Evolutionary conservation across 2,329 filamentous ascomycete genomes (phyloP).

Genomic region (Lachnellula cervina): DNA sequence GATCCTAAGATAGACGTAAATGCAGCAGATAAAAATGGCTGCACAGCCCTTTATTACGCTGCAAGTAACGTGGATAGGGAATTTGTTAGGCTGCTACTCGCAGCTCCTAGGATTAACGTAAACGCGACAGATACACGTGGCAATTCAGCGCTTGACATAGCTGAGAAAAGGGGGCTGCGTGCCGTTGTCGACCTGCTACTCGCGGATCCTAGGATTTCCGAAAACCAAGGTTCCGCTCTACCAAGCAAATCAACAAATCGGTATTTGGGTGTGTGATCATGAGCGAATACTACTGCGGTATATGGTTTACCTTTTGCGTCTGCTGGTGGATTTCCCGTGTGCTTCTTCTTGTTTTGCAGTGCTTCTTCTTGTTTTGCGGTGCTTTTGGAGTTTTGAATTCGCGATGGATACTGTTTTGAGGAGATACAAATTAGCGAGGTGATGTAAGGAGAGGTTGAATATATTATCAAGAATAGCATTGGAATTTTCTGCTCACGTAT

Average conservation of each 20-base stretch:
- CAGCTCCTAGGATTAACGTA: neutral
- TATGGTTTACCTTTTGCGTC: neutral
- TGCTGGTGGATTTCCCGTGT: neutral
- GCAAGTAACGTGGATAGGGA: neutral
- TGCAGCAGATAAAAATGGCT: neutral
- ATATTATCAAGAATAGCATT: no score
- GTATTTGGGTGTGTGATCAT: neutral
- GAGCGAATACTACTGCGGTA: neutral
- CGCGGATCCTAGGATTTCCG: no score
- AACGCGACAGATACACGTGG: neutral
- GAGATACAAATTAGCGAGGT: no score
- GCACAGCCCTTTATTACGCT: neutral
- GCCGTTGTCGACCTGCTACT: no score
- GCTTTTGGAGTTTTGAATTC: no score
- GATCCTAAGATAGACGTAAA: neutral
- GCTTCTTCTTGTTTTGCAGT: no score
- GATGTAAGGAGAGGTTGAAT: no score
- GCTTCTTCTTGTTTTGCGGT: no score
- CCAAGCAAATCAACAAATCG: neutral
- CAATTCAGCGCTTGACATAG: neutral
- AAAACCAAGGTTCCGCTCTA: no score
- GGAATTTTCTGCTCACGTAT: no score
- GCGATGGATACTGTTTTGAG: no score
- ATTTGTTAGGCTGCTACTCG: neutral
- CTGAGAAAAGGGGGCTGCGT: no score